Percentiles rank a stretch among this genome's conserved stretches.
phyloP scores from a whole-genome alignment of 495 filamentous ascomycete species.

The Talaromyces adpressus region DNA sequence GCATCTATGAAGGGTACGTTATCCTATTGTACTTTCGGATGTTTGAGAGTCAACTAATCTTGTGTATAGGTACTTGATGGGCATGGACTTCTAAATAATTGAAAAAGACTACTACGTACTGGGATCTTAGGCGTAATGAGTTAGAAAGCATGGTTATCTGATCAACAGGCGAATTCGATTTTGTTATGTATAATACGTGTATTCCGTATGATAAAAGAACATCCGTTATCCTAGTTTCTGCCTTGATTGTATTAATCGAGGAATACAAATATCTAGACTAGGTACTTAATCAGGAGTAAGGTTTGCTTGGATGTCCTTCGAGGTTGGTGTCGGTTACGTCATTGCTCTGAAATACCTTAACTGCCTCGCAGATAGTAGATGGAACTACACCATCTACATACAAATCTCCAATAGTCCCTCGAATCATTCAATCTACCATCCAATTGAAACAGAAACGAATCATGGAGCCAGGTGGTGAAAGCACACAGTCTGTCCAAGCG shows the following conservation, averaged over 20 bases:
- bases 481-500: constrained; percentile 43
- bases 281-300: background rate
- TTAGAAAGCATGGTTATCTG: background rate
- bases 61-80: constrained; percentile 67
- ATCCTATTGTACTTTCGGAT: background rate
- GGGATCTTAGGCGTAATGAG: background rate
- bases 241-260: background rate
- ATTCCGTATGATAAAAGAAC: background rate
- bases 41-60: constrained; percentile 15
- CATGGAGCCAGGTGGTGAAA: constrained; percentile 52
- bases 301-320: background rate
- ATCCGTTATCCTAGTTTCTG: background rate
- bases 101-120: background rate
- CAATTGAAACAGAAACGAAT: background rate
- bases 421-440: background rate
- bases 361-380: background rate
- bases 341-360: background rate
- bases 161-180: background rate
- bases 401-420: background rate
- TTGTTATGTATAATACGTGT: background rate
- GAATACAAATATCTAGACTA: background rate
- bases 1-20: constrained; percentile 72
- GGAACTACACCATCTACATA: background rate
- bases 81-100: constrained; percentile 62
- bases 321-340: constrained; percentile 2